phyloP scores from a whole-genome alignment of 2,329 filamentous ascomycete species.

The Sordariomycetes sp. region DNA sequence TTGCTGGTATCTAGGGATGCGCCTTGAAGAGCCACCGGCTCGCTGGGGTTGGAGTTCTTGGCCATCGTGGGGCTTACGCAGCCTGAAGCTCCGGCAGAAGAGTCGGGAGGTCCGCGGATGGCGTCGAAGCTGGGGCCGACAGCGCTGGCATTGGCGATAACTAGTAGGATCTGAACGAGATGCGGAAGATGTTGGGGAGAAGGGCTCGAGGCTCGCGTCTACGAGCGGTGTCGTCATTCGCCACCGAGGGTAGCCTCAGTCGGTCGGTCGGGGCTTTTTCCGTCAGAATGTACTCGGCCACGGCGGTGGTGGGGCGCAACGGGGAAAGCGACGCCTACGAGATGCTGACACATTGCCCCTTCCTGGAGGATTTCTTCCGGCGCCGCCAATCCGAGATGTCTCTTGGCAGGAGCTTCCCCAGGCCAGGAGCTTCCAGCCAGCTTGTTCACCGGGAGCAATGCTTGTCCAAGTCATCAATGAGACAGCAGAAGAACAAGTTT shows the following conservation, averaged over 20 bases:
- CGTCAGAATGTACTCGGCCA: not conserved
- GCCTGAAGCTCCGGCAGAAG: not conserved
- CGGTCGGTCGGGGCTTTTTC: not conserved
- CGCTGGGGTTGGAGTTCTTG: not conserved
- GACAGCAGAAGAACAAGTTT: not conserved
- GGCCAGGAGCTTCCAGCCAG: not conserved
- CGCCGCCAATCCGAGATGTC: not conserved
- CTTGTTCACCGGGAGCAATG: not conserved
- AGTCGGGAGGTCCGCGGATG: not conserved
- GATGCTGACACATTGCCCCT: not conserved
- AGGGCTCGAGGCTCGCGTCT: not conserved
- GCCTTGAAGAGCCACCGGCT: not conserved
- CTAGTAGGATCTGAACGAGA: not conserved
- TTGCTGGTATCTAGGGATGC: not conserved
- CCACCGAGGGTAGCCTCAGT: not conserved
- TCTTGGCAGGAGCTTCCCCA: not conserved
- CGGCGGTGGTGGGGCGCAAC: not conserved
- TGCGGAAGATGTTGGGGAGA: not conserved
- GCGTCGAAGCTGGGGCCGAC: not conserved
- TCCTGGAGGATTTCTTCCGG: not conserved
- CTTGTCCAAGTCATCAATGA: not conserved
- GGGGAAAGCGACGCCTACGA: not conserved
- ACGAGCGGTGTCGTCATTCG: not conserved
- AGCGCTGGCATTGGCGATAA: not conserved
- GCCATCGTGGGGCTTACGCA: not conserved